Conservation (phyloP, 78 protist species). For the Tieghemostelium lacteum region DNA sequence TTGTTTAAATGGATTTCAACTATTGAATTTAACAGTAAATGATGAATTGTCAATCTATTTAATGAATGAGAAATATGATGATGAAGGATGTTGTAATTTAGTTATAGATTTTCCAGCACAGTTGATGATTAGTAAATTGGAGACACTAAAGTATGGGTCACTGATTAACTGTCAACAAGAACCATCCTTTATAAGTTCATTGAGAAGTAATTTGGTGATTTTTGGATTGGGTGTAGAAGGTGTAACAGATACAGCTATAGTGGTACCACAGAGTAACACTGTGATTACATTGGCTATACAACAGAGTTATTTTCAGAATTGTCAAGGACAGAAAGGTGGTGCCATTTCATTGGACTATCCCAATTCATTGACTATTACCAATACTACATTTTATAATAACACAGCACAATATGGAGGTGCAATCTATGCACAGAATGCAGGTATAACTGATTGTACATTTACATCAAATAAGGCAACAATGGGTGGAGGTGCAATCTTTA, state of each 20-base stretch:
- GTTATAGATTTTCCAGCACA: not conserved
- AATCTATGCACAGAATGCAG: not conserved
- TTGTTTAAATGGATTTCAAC: not conserved
- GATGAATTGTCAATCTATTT: not conserved
- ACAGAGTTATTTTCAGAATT: not conserved
- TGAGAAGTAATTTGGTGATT: not conserved
- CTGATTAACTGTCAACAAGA: conserved; percentile 2
- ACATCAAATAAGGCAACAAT: not conserved
- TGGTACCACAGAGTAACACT: not conserved
- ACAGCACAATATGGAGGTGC: conserved; percentile 10
- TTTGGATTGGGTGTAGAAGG: too few species aligned
- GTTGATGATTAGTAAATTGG: not conserved
- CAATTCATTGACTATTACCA: not conserved
- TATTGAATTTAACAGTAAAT: too few species aligned
- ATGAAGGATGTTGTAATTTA: conserved; percentile 6
- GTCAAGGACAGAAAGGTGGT: conserved; percentile 13
- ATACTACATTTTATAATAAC: not conserved
- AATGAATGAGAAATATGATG: not conserved
- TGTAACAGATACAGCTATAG: conserved; percentile 18
- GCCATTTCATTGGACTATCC: conserved; percentile 20
- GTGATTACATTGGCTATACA: not conserved
- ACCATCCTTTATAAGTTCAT: conserved; percentile 10
- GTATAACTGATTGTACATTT: not conserved
- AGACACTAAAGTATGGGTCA: not conserved
- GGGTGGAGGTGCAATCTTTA: conserved; percentile 37